Percentiles rank a stretch among this genome's conserved stretches.
Conservation (phyloP, 1,284 basidiomycete species). For the Anthracocystis panici-leucophaei region DNA sequence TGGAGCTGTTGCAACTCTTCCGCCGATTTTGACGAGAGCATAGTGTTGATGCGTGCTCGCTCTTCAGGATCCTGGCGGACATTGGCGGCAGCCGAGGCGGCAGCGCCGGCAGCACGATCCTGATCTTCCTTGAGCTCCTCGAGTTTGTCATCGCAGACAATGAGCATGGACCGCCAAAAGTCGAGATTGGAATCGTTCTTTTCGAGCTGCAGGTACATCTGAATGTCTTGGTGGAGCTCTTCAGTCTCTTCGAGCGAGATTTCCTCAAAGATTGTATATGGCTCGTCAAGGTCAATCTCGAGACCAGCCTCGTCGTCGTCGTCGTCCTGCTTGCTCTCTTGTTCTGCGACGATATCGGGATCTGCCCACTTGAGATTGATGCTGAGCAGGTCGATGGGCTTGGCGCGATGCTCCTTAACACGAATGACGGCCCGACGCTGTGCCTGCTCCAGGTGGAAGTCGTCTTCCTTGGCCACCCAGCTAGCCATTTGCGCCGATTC, state of each 20-base stretch:
- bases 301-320: slow-evolving; percentile 86
- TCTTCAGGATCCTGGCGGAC: slow-evolving; percentile 70
- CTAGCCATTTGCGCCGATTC: slow-evolving; percentile 97
- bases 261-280: slow-evolving; percentile 96
- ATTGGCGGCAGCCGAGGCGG: slow-evolving; percentile 71
- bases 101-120: slow-evolving; percentile 8
- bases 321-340: slow-evolving; percentile 80
- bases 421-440: slow-evolving; percentile 89
- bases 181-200: slow-evolving; percentile 86
- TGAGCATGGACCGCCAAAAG: slow-evolving; percentile 99
- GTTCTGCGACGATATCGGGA: slow-evolving; percentile 88
- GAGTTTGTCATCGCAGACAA: slow-evolving; percentile 92
- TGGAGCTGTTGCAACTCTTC: slow-evolving; percentile 87
- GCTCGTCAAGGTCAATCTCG: slow-evolving; percentile 98
- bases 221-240: slow-evolving; percentile 93
- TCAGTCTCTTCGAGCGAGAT: slow-evolving; percentile 87
- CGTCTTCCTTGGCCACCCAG: slow-evolving; percentile 96
- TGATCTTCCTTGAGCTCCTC: slow-evolving; percentile 74
- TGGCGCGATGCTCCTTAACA: slow-evolving; percentile 90
- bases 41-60: slow-evolving; percentile 57
- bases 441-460: slow-evolving; percentile 96
- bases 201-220: slow-evolving; percentile 89
- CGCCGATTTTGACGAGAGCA: slow-evolving; percentile 59
- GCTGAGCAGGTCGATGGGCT: slow-evolving; percentile 67
- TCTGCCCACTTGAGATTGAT: slow-evolving; percentile 67